phyloP scores from a whole-genome alignment of 108 stramenopile genomes.

The Nannochloropsis oceanica region DNA sequence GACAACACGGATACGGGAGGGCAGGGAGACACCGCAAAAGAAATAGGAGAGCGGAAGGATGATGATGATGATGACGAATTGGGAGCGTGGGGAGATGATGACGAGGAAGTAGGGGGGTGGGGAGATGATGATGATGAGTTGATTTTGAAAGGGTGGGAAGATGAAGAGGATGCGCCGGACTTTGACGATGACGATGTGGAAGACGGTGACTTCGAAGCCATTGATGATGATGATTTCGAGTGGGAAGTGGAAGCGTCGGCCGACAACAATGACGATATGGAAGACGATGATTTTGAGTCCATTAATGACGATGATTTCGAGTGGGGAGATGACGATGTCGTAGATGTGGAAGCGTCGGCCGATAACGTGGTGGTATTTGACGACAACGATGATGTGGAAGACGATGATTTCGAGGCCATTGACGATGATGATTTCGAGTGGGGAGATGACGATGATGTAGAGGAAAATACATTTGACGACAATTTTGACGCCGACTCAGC shows the following conservation, averaged over 20 bases:
- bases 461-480: background rate
- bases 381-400: background rate
- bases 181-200: background rate
- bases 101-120: background rate
- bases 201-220: too few relatives aligned
- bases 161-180: too few relatives aligned
- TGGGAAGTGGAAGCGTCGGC: background rate
- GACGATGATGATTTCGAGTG: background rate
- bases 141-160: too few relatives aligned
- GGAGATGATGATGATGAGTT: background rate
- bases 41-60: background rate
- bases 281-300: too few relatives aligned
- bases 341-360: background rate
- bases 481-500: background rate
- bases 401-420: background rate
- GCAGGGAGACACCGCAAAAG: background rate
- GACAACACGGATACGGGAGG: background rate
- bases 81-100: background rate
- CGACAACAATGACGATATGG: background rate
- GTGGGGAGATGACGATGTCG: background rate
- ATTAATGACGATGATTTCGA: too few relatives aligned
- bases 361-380: background rate
- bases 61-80: background rate
- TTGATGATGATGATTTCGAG: too few relatives aligned
- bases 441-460: background rate